Evolutionary conservation across 371 early-diverging fungal genomes (phyloP), one percentile per base, ranked within the genome.

Genomic region (Batrachochytrium dendrobatidis): DNA sequence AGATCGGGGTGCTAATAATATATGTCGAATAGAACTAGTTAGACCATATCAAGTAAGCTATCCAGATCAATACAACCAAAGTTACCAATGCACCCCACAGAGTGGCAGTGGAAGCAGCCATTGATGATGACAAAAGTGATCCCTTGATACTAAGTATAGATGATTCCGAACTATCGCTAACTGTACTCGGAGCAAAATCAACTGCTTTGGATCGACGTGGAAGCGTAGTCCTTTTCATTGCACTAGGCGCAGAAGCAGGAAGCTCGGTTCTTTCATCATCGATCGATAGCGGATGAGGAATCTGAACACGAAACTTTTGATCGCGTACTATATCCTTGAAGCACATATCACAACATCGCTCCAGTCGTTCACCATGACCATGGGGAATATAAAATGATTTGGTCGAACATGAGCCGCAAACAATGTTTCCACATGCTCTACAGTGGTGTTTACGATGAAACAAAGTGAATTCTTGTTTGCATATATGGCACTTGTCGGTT

Each of bases 381-480:
- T 62, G 64, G 1, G 75, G 76, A 62, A 83, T 71, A 51, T 77
- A 44, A 32, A 83, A 77, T 32, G 66, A 73, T 66, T 54, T 71
- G 54, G 79, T 67, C 10, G 86, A 86, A 59, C 88, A 88, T 7
- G 75, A 66, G 50, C 80, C 77, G 64, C 88, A 88, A 22, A 86
- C 84, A 24, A 88, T 75, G 49, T 79, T 81, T 25, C 89, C 89
- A 60, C 89, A 87, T 2, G 79, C 75, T 25, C 87, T 73, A 60
- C 86, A 86, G 61, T 88, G 87, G 65, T 86, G 87, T 63, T 81
- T 63, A 7, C 63, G 63, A 22, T 44, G 52, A 2, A 63, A 26
- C 20, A 63, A 7, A 28, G 22, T 31, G 30, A 63, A 63, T 34
- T 63, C 63, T n/a, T 46, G 46, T 18, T 34, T 22, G 34, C 63